A percentile compares a stretch with the other conserved stretches of the same genome.
Conservation (phyloP, 1,284 basidiomycete species). For the Leccinum ponderosum region DNA sequence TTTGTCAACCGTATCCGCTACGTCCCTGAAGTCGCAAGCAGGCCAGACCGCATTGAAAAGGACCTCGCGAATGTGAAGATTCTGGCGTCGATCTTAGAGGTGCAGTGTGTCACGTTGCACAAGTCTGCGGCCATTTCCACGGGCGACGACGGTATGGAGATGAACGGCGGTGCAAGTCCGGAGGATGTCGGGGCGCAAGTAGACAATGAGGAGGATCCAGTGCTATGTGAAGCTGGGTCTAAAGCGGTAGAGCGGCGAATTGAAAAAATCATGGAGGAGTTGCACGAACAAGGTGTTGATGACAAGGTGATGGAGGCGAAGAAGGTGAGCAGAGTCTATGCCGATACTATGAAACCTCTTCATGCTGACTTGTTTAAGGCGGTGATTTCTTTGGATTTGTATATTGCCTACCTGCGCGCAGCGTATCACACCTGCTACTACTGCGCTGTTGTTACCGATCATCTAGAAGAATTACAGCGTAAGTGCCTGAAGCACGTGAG, state of each 20-base stretch:
- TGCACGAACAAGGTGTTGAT: slow-evolving; percentile 65
- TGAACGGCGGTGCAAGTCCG: slow-evolving; percentile 29
- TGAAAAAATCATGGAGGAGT: slow-evolving; percentile 68
- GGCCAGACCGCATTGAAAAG: slow-evolving; percentile 73
- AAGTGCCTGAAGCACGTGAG: slow-evolving; percentile 92
- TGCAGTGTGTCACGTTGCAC: slow-evolving; percentile 56
- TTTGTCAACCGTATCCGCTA: slow-evolving; percentile 77
- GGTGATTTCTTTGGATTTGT: slow-evolving; percentile 79
- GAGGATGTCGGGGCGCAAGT: slow-evolving; percentile 41
- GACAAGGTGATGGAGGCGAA: slow-evolving; percentile 64
- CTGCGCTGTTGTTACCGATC: slow-evolving; percentile 88
- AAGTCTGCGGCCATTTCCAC: slow-evolving; percentile 31
- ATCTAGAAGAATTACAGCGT: slow-evolving; percentile 90
- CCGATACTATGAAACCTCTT: slow-evolving; percentile 17
- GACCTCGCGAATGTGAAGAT: slow-evolving; percentile 75
- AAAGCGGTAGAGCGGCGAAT: slow-evolving; percentile 74
- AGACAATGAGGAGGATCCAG: slow-evolving; percentile 54
- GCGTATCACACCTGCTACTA: slow-evolving; percentile 94
- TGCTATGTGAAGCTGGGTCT: slow-evolving; percentile 60
- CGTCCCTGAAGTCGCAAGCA: slow-evolving; percentile 79
- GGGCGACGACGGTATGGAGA: slow-evolving; percentile 30
- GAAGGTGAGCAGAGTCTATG: slow-evolving; percentile 51
- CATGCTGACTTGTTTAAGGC: slow-evolving; percentile 43
- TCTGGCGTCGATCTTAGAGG: slow-evolving; percentile 74
- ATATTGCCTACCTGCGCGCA: slow-evolving; percentile 80